Evolutionary conservation across 257 asterid species (phyloP).

Genomic region (Nicotiana sylvestris): DNA sequence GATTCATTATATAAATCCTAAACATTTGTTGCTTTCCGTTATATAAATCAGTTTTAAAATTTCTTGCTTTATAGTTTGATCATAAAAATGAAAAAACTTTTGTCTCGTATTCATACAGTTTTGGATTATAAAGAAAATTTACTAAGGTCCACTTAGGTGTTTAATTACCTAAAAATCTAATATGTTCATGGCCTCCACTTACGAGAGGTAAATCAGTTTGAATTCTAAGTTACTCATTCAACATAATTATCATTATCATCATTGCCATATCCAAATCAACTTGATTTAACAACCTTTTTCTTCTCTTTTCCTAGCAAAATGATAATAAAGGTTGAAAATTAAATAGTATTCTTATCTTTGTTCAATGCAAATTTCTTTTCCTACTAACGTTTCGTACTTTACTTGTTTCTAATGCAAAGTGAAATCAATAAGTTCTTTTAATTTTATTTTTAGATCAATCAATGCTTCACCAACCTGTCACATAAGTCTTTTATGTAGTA

Average conservation of each 20-base stretch:
- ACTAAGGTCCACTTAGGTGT: background rate
- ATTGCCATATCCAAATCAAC: background rate
- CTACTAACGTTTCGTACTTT: background rate
- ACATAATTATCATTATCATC: conserved; percentile 1
- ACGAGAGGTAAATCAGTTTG: background rate
- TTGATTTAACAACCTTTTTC: background rate
- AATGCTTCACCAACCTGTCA: background rate
- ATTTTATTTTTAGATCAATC: background rate
- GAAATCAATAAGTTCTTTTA: background rate
- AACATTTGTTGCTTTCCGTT: background rate
- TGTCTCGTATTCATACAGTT: background rate
- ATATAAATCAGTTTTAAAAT: background rate
- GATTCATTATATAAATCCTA: background rate
- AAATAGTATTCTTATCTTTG: background rate
- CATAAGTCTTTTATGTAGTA: background rate
- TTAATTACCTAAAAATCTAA: too few species aligned
- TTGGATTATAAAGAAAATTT: background rate
- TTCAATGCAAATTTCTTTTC: conserved; percentile 2
- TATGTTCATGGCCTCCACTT: background rate
- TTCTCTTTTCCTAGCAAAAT: conserved; percentile 1
- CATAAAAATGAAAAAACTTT: background rate
- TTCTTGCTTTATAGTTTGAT: background rate
- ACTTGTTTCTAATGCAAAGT: conserved; percentile 2
- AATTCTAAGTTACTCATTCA: conserved; percentile 11
- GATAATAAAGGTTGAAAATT: background rate